These are phyloP conservation scores for Haematococcus lacustris DNA, from an alignment of 139 green algal genomes.

Conservation along the genomic window DNA sequence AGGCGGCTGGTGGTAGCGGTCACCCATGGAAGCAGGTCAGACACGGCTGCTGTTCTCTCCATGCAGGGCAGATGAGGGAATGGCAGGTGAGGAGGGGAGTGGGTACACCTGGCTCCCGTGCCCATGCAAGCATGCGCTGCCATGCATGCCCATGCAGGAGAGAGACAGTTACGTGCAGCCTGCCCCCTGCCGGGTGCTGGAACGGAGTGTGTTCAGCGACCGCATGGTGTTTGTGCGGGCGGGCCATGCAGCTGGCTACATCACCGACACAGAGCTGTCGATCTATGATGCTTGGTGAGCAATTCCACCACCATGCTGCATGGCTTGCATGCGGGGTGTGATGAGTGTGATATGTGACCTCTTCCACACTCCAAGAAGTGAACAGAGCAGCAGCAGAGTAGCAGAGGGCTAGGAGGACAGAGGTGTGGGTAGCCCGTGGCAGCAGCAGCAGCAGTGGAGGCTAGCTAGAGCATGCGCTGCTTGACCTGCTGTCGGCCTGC, in stretches of 20 bases:
- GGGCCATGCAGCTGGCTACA: constrained; percentile 68
- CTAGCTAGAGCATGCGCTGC: not conserved
- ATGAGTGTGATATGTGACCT: not conserved
- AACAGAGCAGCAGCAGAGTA: not conserved
- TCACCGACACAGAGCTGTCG: constrained; percentile 81
- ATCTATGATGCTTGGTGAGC: constrained; percentile 62
- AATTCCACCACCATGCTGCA: not conserved
- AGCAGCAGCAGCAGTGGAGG: not conserved
- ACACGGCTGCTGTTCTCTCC: too few species aligned
- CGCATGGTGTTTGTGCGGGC: constrained; percentile 95
- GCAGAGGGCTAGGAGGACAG: not conserved
- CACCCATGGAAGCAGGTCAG: too few species aligned
- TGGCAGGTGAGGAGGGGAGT: too few species aligned
- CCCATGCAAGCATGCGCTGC: too few species aligned
- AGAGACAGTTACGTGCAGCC: constrained; percentile 26
- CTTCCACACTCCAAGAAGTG: not conserved
- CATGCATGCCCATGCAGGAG: constrained; percentile 51
- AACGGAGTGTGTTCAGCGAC: constrained; percentile 94
- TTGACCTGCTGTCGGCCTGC: too few species aligned
- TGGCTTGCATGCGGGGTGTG: not conserved
- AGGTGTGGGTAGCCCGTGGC: not conserved
- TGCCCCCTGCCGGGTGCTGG: constrained; percentile 72
- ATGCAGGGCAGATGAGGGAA: too few species aligned
- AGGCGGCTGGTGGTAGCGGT: too few species aligned
- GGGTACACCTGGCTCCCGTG: too few species aligned